Base-by-base conservation (phyloP, 2,329 filamentous ascomycete genomes). In the Plenodomus lindquistii region DNA sequence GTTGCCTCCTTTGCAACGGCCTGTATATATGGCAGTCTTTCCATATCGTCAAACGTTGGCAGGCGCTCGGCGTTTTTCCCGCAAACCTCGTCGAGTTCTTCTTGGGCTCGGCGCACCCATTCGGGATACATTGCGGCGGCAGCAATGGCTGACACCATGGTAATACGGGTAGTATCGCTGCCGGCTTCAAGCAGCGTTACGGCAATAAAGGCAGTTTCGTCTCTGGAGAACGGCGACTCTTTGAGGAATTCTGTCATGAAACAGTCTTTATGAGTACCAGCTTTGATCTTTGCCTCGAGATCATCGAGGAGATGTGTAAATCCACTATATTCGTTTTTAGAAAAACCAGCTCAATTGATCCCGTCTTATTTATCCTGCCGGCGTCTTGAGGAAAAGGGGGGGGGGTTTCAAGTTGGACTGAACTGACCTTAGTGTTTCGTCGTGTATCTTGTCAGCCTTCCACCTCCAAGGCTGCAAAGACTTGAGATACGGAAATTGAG, bases 401-500 rank as follows among this genome's bases (percentile, higher is more conserved):
- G n/a, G n/a, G n/a, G n/a, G n/a, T n/a, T n/a, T n/a, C n/a, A n/a
- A n/a, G n/a, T n/a, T n/a, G n/a, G n/a, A n/a, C n/a, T n/a, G n/a
- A n/a, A n/a, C n/a, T n/a, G n/a, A n/a, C n/a, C n/a, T n/a, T n/a
- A n/a, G n/a, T n/a, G n/a, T n/a, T n/a, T n/a, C n/a, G n/a, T n/a
- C n/a, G 46, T 49, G 60, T 37, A 45, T 48, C 34, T 46, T 46
- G 35, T 57, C 54, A 8, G 60, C 68, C 18, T 46, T 40, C 31
- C 48, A 55, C 24, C 55, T 59, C 64, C 46, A 72, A 53, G 54
- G 62, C 40, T 65, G 61, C 19, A 67, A 42, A 34, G 48, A 53
- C n/a, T 65, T 57, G 18, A 9, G 13, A 40, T 19, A 40, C 1
- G 67, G 69, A 5, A 72, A 37, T 24, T 57, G 55, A 4, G 50